These are phyloP conservation scores for Daldinia eschscholtzii DNA, from an alignment of 2,329 filamentous ascomycete genomes.

Conservation along the genomic window DNA sequence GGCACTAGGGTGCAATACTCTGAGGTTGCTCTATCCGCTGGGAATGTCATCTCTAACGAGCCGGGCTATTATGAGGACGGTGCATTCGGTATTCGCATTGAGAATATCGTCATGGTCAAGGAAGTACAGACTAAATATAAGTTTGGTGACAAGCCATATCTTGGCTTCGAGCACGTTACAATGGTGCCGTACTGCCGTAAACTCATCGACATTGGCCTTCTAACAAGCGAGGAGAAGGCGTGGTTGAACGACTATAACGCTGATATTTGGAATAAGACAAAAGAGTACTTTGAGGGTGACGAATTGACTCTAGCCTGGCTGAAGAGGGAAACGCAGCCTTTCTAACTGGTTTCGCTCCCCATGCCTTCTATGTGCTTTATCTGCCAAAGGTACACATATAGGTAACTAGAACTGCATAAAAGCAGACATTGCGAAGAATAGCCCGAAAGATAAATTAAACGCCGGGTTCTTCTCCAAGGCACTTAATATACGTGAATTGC, in stretches of 20 bases:
- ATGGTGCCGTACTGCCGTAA: constrained; percentile 96
- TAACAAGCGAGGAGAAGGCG: constrained; percentile 79
- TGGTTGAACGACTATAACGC: constrained; percentile 91
- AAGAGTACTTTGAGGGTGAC: constrained; percentile 79
- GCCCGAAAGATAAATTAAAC: constrained; percentile 77
- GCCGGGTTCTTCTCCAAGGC: constrained; percentile 69
- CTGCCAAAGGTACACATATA: constrained; percentile 3
- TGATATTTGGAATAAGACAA: constrained; percentile 86
- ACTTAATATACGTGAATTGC: constrained; percentile 59
- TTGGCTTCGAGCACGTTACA: constrained; percentile 97
- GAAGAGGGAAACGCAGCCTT: constrained; percentile 83
- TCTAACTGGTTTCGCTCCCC: constrained; percentile 52
- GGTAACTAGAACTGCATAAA: constrained; percentile 63
- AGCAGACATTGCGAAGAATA: constrained; percentile 78
- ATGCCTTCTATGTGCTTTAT: constrained; percentile 4
- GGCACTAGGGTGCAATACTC: constrained; percentile 92
- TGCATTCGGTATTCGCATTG: constrained; percentile 93
- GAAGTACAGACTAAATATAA: constrained; percentile 88
- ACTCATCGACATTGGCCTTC: constrained; percentile 79
- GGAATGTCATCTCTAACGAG: constrained; percentile 96
- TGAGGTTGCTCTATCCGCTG: constrained; percentile 88
- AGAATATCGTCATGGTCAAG: constrained; percentile 92
- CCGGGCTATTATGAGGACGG: constrained; percentile 98
- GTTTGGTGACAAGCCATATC: constrained; percentile 93
- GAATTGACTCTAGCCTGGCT: constrained; percentile 82